Base-by-base conservation (phyloP, 345 rosid species). In the Clausena lansium region DNA sequence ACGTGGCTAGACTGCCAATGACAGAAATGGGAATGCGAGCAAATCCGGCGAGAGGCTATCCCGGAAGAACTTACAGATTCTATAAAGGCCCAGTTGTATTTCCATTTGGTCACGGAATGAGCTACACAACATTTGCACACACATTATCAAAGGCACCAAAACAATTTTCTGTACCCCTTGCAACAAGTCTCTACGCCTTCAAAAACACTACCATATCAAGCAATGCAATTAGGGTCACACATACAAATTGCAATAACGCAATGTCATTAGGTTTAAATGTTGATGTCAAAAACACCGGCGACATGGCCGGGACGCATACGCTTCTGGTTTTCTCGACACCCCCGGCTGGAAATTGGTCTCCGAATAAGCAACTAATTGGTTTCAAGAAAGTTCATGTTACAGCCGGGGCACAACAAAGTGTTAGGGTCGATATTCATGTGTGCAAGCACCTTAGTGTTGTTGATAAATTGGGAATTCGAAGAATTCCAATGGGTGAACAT, bases 41-140 rank as follows among this genome's bases (percentile, higher is more conserved):
- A 9, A 65, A 85, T 39, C 85, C 86, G 58, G 78, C 76, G 8
- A 74, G 86, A 61, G 89, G 87, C 35, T 94, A 96, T 81, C 99
- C 99, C 0, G 99, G 99, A 65, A 88, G 98, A 58, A 94, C 98
- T 17, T 96, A 90, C 76, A 83, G 99, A 67, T 96, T 96, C 88
- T 96, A 94, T 83, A 96, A 87, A 76, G 99, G 99, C 11, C 93
- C 96, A 1, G 97, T 91, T 9, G 94, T 96, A 2, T 96, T 77
- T 82, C 95, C 97, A 33, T 96, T 91, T 62, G 98, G 97, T 4
- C 83, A 89, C 35, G 99, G 98, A 67, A 13, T 91, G 81, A 90
- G 93, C 78, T 96, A 90, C 86, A 82, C 98, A 11, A 77, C 75
- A 1, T 92, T 85, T 57, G 52, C 84, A 5, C 91, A 89, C 73